phyloP scores from a whole-genome alignment of 495 filamentous ascomycete species.

The Lasiosphaeriaceae sp. region DNA sequence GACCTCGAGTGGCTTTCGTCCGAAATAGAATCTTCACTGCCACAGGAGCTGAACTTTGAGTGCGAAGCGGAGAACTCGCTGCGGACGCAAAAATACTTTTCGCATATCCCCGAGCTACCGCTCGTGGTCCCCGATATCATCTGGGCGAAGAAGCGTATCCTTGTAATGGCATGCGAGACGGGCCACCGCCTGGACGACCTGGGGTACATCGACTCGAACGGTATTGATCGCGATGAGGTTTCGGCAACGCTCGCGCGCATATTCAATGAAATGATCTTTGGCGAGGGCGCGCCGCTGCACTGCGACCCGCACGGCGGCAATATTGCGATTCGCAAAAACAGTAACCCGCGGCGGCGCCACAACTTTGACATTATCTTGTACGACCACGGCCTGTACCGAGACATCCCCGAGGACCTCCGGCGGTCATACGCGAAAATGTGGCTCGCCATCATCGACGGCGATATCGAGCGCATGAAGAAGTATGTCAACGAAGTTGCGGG shows the following conservation, averaged over 20 bases:
- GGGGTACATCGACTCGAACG: conserved; percentile 74
- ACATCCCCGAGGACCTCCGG: conserved; percentile 74
- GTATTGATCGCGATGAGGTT: conserved; percentile 93
- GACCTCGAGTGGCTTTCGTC: conserved; percentile 92
- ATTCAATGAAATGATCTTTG: conserved; percentile 99
- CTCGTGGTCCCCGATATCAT: conserved; percentile 86
- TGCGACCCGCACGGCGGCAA: conserved; percentile 98
- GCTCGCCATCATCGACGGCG: conserved; percentile 89
- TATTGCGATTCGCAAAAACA: conserved; percentile 81
- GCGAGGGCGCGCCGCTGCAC: conserved; percentile 81
- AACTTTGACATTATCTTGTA: conserved; percentile 99
- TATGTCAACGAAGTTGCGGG: conserved; percentile 88
- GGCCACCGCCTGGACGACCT: conserved; percentile 89
- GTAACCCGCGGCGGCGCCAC: conserved; percentile 35
- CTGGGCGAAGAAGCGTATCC: conserved; percentile 82
- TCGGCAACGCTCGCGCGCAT: conserved; percentile 86
- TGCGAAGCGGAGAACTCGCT: conserved; percentile 84
- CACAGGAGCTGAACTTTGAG: conserved; percentile 86
- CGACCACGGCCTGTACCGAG: conserved; percentile 94
- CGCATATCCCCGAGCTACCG: conserved; percentile 61
- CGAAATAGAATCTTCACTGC: conserved; percentile 88
- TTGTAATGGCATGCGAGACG: conserved; percentile 93
- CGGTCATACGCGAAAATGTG: conserved; percentile 95
- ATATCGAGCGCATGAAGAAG: conserved; percentile 77
- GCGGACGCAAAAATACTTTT: conserved; percentile 73